Conservation (phyloP, 495 filamentous ascomycete genomes). For the Cercophora sp. region DNA sequence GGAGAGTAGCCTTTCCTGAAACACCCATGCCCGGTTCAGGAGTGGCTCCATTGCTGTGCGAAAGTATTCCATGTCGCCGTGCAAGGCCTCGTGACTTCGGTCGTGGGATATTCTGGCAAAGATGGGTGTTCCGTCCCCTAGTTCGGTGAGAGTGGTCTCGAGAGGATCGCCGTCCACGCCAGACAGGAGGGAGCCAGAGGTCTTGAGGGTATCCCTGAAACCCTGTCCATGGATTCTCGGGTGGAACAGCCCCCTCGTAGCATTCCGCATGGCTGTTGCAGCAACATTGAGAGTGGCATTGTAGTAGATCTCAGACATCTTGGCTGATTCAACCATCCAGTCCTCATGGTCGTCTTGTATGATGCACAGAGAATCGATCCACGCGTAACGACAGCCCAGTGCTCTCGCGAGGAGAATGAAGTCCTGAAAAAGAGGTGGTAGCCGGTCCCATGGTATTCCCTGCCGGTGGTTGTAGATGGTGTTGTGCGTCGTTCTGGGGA, state of each 20-base stretch:
- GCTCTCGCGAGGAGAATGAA: constrained; percentile 6
- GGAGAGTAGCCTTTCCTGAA: constrained; percentile 32
- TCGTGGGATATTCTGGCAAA: constrained; percentile 14
- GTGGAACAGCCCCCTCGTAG: constrained; percentile 12
- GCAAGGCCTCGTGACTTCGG: constrained; percentile 15
- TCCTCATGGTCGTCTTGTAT: constrained; percentile 33
- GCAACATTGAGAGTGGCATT: constrained; percentile 14
- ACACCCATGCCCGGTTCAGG: constrained; percentile 27
- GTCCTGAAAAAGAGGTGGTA: constrained; percentile 14
- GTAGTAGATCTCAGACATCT: constrained; percentile 11
- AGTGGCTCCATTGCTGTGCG: constrained; percentile 19
- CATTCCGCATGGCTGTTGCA: constrained; percentile 12
- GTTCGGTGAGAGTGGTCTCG: no score
- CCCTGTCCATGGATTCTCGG: constrained; percentile 24
- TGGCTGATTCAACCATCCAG: constrained; percentile 14
- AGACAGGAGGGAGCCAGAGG: no score
- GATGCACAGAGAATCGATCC: constrained; percentile 30
- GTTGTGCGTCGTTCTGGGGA: constrained; percentile 8
- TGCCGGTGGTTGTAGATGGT: constrained; percentile 8
- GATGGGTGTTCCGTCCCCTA: no score
- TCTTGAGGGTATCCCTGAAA: constrained; percentile 18
- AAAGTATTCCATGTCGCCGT: constrained; percentile 15
- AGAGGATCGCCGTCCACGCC: no score
- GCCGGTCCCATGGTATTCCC: constrained; percentile 10
- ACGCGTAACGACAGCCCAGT: constrained; percentile 24